Conservation (phyloP, 2,329 filamentous ascomycete genomes). For the Neobulgaria alba region DNA sequence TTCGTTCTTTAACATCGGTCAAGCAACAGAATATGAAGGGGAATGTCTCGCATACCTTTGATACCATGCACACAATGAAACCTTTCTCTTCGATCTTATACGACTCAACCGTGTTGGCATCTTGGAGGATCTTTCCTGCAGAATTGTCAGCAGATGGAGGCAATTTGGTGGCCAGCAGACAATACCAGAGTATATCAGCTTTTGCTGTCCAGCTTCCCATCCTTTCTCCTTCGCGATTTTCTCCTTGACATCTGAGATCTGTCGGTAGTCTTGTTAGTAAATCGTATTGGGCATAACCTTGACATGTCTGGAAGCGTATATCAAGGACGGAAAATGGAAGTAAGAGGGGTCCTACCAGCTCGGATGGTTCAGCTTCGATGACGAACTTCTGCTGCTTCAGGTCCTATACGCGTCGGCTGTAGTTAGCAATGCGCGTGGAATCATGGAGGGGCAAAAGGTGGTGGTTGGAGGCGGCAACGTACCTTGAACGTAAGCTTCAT, state of each 20-base stretch:
- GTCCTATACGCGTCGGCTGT: slow-evolving; percentile 51
- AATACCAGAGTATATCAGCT: slow-evolving; percentile 96
- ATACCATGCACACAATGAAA: slow-evolving; percentile 97
- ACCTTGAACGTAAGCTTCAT: slow-evolving; percentile 71
- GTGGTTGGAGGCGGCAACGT: slow-evolving; percentile 16
- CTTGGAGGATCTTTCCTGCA: slow-evolving; percentile 92
- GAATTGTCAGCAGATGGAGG: slow-evolving; percentile 21
- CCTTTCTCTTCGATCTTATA: slow-evolving; percentile 99
- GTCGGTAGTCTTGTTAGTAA: slow-evolving; percentile 4
- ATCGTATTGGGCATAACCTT: background rate
- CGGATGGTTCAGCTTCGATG: slow-evolving; percentile 87
- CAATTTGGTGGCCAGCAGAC: background rate
- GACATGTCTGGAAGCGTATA: background rate
- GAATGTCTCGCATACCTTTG: slow-evolving; percentile 51
- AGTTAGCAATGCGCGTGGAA: slow-evolving; percentile 21
- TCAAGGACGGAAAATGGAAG: background rate
- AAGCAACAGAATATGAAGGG: no score
- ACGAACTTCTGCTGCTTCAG: slow-evolving; percentile 98
- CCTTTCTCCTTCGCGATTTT: slow-evolving; percentile 89
- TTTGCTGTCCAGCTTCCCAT: slow-evolving; percentile 84
- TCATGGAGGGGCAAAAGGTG: slow-evolving; percentile 15
- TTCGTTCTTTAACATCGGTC: slow-evolving; percentile 2
- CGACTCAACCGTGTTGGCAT: slow-evolving; percentile 91
- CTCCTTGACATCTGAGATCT: slow-evolving; percentile 87
- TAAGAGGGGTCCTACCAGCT: slow-evolving; percentile 57